Evolutionary conservation across 2,329 filamentous ascomycete genomes (phyloP), one percentile per base, ranked within the genome.

Genomic region (Colletotrichum salicis): DNA sequence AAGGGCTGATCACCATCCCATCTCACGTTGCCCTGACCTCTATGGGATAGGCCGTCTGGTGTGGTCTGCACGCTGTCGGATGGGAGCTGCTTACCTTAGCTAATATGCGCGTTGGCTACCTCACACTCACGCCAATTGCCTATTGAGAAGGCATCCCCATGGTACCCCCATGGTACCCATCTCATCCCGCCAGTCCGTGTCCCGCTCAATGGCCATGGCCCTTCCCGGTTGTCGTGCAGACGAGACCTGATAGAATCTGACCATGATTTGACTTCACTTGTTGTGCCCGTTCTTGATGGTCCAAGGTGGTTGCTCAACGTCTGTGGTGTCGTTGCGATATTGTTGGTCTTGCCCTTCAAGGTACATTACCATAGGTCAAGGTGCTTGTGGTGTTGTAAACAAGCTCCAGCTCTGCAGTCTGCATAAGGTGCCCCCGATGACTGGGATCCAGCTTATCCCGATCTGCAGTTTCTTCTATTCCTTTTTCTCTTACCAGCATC

Each of bases 361-460:
- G 8, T 41, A 41, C 27, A 29, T 29, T 29, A 4, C 27, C 27
- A 4, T 29, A 1, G 37, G 37, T 41, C 37, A 41, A 19, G 37
- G 37, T 41, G 37, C 37, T 41, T 41, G 15, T 5, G 37, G 13
- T 41, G 41, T 48, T 64, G 45, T 59, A 72, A 64, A 72, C 60
- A 72, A 69, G 54, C 59, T 70, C 65, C n/a, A 69, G 45, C 45
- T 70, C 65, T 41, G 60, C 48, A 27, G 11, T 31, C 51, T 64
- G 51, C 61, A 64, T 45, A 10, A 31, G 61, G 35, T 33, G 48
- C 24, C 15, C 27, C 57, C 22, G 24, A 29, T 10, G 35, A 45
- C 48, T 57, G 56, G 37, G 59, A 37, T 27, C 37, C 41, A 61
- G 11, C 31, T 52, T 33, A n/a, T 41, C 35, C 68, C 57, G 64